phyloP scores from a whole-genome alignment of 208 protist genomes.

The Acanthamoeba divionensis region DNA sequence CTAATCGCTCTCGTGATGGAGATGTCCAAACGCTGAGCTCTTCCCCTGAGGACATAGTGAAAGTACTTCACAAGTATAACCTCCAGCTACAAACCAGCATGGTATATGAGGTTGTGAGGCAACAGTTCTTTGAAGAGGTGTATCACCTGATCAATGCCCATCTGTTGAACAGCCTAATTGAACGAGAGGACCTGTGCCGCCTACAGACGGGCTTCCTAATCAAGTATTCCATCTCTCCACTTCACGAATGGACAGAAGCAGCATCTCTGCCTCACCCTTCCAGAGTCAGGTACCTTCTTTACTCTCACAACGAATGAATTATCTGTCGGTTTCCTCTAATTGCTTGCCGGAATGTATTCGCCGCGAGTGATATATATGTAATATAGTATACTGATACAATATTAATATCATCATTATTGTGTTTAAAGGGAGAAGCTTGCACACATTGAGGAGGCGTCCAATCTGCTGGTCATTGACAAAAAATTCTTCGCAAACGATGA shows the following conservation, averaged over 20 bases:
- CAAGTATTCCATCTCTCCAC: background rate
- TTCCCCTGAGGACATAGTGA: background rate
- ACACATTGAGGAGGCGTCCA: constrained; percentile 29
- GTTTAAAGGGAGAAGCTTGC: background rate
- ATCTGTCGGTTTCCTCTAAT: too few relatives aligned
- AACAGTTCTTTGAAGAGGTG: background rate
- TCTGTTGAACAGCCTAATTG: background rate
- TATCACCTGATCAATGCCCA: constrained; percentile 3
- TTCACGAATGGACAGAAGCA: background rate
- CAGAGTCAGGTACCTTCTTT: background rate
- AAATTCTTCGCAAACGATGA: background rate
- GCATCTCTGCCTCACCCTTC: background rate
- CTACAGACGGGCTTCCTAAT: background rate
- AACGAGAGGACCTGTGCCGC: background rate
- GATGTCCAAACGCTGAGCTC: background rate
- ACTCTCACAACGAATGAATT: too few relatives aligned
- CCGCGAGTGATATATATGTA: too few relatives aligned
- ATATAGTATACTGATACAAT: too few relatives aligned
- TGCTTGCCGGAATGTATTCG: too few relatives aligned
- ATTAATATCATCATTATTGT: too few relatives aligned
- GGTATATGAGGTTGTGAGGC: background rate
- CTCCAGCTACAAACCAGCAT: background rate
- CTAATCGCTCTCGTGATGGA: background rate
- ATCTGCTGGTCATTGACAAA: constrained; percentile 11
- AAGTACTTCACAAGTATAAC: background rate